phyloP scores from a whole-genome alignment of 345 rosid genomes.

The Moricandia moricandioides region DNA sequence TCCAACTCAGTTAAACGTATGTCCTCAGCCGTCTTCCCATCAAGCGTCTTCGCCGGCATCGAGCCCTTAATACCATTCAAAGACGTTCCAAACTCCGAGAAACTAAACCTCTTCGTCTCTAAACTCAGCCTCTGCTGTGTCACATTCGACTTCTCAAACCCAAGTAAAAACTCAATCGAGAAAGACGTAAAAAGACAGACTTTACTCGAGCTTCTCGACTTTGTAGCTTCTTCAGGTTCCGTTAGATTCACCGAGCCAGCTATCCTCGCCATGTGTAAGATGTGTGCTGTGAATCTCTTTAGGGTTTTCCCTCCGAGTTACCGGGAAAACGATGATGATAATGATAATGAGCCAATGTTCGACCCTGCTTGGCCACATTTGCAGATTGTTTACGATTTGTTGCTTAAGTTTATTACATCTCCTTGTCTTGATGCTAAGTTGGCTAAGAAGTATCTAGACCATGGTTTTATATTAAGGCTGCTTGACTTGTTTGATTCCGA shows the following conservation, averaged over 20 bases:
- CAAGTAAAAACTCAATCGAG: background rate
- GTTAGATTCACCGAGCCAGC: background rate
- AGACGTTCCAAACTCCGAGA: constrained; percentile 64
- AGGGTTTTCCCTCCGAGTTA: background rate
- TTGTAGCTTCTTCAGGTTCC: background rate
- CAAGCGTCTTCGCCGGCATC: constrained; percentile 71
- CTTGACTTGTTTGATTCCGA: constrained; percentile 78
- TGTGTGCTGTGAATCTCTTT: background rate
- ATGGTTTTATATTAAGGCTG: constrained; percentile 67
- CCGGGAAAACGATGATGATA: constrained; percentile 62
- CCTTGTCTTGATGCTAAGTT: constrained; percentile 67
- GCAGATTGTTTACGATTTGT: constrained; percentile 76
- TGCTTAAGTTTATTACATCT: constrained; percentile 72
- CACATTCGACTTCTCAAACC: background rate
- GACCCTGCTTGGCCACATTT: constrained; percentile 93
- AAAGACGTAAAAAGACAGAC: background rate
- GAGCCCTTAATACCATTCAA: constrained; percentile 85
- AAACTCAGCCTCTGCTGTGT: background rate
- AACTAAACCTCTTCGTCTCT: constrained; percentile 33
- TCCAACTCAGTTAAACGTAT: constrained; percentile 52
- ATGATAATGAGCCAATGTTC: constrained; percentile 70
- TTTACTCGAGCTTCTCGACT: background rate
- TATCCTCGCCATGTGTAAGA: background rate
- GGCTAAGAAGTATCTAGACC: constrained; percentile 82
- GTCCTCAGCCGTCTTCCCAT: constrained; percentile 73